Evolutionary conservation across 306 rosid genomes (phyloP), one percentile per base, ranked within the genome.

Genomic region (Ceratonia siliqua): DNA sequence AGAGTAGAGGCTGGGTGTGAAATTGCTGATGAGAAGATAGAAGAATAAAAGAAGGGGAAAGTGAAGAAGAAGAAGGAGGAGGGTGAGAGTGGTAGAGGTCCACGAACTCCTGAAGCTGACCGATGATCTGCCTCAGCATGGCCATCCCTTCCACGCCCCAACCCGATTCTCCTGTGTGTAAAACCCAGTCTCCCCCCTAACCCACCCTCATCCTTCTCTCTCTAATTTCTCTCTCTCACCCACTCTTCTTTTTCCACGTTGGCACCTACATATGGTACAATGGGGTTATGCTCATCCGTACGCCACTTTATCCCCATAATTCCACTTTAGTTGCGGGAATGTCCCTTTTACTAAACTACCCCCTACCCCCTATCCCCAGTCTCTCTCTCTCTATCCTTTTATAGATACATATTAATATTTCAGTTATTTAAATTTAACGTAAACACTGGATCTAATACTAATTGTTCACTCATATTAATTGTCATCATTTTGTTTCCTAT

Each of bases 41-140:
- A 55, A 70, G 80, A 12, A 67, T 66, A 33, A 68, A 41, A 42
- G 77, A 14, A 70, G 53, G 46, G 58, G 24, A 57, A 72, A 48
- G 78, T 22, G 30, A 58, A 22, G 69, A 65, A 30, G 68, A 76
- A 5, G 66, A 57, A 32, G 43, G 65, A 15, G 57, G 53, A 10
- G 78, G 83, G 35, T 71, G 74, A 59, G 90, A 81, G 30, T 82
- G 78, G 81, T 74, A 77, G 74, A 81, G 70, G 75, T 89, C 86
- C 20, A 85, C 70, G 75, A 86, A 79, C 46, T 89, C 85, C 76
- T 87, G 92, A 87, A 89, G 90, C 83, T 90, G 93, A 90, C 84
- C 89, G 89, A 93, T 89, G 52, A 89, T 84, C 78, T 92, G 93
- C 89, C 89, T 86, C 82, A 88, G 88, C 93, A 85, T 91, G 84